phyloP scores from a whole-genome alignment of 805 yeast species.

The Lipomyces yamadae region DNA sequence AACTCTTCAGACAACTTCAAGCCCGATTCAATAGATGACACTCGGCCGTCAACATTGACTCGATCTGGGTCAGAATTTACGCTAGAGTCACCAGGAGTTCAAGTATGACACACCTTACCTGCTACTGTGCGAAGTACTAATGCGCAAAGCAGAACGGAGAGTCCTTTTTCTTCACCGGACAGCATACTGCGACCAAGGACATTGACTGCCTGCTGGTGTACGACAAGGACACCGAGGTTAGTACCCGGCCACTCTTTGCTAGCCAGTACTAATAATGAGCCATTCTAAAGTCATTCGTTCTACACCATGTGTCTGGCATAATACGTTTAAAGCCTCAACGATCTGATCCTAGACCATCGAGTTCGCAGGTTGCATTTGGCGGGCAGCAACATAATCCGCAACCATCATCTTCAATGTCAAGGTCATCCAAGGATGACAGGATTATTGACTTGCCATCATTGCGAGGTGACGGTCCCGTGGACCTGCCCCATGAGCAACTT shows the following conservation, averaged over 20 bases:
- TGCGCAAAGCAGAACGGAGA: constrained; percentile 22
- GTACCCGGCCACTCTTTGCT: neutral
- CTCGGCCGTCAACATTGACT: constrained; percentile 27
- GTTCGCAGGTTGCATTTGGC: neutral
- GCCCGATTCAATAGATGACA: constrained; percentile 39
- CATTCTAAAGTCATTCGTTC: constrained; percentile 21
- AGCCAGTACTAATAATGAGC: neutral
- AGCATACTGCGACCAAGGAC: constrained; percentile 28
- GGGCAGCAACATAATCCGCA: neutral
- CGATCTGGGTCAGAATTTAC: constrained; percentile 31
- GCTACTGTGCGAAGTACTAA: neutral
- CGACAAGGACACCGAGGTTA: constrained; percentile 29
- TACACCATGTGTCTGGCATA: constrained; percentile 25
- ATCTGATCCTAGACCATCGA: constrained; percentile 14
- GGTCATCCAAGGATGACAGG: constrained; percentile 7
- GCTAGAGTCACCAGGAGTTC: constrained; percentile 30
- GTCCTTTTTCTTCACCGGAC: constrained; percentile 32
- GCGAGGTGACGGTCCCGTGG: neutral
- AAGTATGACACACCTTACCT: constrained; percentile 18
- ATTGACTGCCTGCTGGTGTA: constrained; percentile 37
- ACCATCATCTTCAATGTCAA: constrained; percentile 4
- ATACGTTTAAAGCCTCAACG: constrained; percentile 30
- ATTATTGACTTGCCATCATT: constrained; percentile 28
- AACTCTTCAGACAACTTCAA: constrained; percentile 35
- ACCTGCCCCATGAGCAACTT: neutral